Evolutionary conservation across 768 basidiomycete genomes (phyloP).

Genomic region (Clavaria fumosa): DNA sequence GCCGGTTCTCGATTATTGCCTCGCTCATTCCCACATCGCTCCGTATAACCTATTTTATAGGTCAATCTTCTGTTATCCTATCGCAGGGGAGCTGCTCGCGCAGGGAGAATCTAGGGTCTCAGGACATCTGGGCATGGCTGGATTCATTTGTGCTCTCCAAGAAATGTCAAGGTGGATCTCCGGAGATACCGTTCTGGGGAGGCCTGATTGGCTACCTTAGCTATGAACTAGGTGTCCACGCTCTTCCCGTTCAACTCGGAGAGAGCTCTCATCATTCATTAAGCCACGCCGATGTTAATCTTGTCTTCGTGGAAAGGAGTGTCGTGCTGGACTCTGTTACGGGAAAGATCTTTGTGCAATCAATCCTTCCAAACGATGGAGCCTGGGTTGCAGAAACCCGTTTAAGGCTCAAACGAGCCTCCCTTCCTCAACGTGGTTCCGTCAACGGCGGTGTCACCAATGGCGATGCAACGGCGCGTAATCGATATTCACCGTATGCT

Average conservation of each 20-base stretch:
- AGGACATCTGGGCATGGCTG: conserved; percentile 63
- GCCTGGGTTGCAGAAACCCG: conserved; percentile 41
- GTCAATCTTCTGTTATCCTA: conserved; percentile 33
- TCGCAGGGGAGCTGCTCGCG: conserved; percentile 20
- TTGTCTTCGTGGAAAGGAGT: conserved; percentile 68
- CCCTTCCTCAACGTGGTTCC: no score
- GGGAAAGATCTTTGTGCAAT: conserved; percentile 44
- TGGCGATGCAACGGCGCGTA: conserved; percentile 4
- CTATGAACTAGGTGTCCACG: conserved; percentile 61
- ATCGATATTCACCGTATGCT: background rate
- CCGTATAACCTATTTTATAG: conserved; percentile 41
- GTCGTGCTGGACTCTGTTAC: conserved; percentile 46
- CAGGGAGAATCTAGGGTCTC: conserved; percentile 29
- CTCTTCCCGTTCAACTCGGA: conserved; percentile 31
- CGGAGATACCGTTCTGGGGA: conserved; percentile 67
- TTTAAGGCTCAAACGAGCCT: conserved; percentile 15
- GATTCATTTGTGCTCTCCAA: conserved; percentile 46
- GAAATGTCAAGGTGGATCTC: conserved; percentile 30
- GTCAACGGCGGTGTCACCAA: conserved; percentile 5
- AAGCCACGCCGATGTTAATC: conserved; percentile 54
- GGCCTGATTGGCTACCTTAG: conserved; percentile 66
- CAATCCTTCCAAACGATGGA: conserved; percentile 40
- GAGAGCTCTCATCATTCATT: conserved; percentile 10
- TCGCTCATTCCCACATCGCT: conserved; percentile 37
- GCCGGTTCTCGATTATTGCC: conserved; percentile 58